Evolutionary conservation across 2,329 filamentous ascomycete genomes (phyloP).

Genomic region (Ceratocystiopsis minuta): DNA sequence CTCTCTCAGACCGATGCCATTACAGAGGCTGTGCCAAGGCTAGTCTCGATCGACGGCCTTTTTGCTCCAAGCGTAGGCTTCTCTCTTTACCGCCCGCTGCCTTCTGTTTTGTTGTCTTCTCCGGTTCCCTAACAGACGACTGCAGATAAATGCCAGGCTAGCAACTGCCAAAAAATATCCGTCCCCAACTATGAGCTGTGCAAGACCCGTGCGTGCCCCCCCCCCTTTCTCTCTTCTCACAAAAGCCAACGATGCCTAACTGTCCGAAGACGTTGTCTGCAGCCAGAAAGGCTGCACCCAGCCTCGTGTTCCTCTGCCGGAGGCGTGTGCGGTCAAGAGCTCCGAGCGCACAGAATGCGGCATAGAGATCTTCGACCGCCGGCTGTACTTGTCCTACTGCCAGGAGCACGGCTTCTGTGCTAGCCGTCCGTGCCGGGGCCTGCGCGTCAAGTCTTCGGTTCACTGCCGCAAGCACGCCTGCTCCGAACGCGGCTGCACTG

Average conservation of each 20-base stretch:
- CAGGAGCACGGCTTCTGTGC: constrained; percentile 2
- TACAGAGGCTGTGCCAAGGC: constrained; percentile 2
- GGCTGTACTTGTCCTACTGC: constrained; percentile 4
- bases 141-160: constrained; percentile 3
- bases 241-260: not conserved
- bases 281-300: not conserved
- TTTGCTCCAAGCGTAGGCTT: no score
- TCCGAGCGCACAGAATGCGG: not conserved
- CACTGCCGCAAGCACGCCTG: constrained; percentile 7
- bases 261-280: not conserved
- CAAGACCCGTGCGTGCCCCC: constrained; percentile 4
- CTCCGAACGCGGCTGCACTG: constrained; percentile 4
- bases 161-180: constrained; percentile 1
- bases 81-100: no score
- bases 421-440: not conserved
- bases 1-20: constrained; percentile 3
- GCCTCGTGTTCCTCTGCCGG: not conserved
- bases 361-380: constrained; percentile 5
- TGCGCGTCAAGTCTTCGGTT: not conserved
- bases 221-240: not conserved
- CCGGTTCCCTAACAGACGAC: no score
- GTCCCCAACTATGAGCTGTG: constrained; percentile 2
- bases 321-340: not conserved
- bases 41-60: no score
- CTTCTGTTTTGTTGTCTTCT: no score